Evolutionary conservation across 768 basidiomycete species (phyloP), one percentile per base, ranked within the genome.

Genomic region (Gloeophyllum trabeum): DNA sequence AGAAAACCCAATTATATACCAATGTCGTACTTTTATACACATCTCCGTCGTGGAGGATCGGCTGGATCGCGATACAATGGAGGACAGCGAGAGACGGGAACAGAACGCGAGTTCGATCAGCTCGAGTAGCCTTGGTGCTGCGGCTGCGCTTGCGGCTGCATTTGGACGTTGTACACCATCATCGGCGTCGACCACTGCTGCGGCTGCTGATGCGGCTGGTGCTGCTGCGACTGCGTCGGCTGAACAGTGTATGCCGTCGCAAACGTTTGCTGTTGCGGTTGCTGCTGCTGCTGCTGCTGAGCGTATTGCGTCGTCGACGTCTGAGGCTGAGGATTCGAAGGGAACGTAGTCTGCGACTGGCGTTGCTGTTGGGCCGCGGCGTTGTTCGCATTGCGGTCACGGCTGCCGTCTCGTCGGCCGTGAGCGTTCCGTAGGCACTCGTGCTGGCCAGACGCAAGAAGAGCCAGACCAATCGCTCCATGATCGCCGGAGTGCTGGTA

Each of bases 401-500:
- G 28, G 28, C 10, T 10, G 10, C 28, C 28, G 16, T 32, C 28
- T 32, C 28, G 28, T 28, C 25, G 21, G 43, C 46, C 30, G 52
- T 16, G 2, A 24, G 21, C 32, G 24, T 66, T 56, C 43, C 60
- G 62, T 19, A 76, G 46, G 47, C 72, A 75, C 44, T 73, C 72
- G 52, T 78, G 84, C 49, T 78, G 66, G 3, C 86, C 85, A 41
- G 74, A 75, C 3, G 88, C 87, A 35, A 97, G 71, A 52, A 96
- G 64, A 35, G 80, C 76, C 0, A 97, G 68, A 4, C 96, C 96
- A 32, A 89, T 71, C 4, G 85, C 82, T 3, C 94, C 94, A 60
- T 98, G 96, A 34, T 92, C 90, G 7, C 93, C 94, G 18, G 85
- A 85, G 61, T 98, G 94, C 60, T 92, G 86, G 57, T 97, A 98